Conservation (phyloP, 148 eudicot species). For the Oxyria digyna region DNA sequence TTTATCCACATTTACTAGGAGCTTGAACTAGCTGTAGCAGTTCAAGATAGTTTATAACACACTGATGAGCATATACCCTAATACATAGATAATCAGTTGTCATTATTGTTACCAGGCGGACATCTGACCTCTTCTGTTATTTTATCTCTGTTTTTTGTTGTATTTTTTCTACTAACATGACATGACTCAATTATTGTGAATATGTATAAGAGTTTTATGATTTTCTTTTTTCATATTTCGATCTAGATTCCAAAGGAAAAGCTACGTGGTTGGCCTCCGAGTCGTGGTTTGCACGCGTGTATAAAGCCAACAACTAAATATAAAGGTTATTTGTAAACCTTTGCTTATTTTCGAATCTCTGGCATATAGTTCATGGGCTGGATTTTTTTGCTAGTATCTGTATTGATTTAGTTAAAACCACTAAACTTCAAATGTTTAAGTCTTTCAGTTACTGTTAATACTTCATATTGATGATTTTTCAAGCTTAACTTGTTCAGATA, state of each 20-base stretch:
- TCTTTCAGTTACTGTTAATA: neutral
- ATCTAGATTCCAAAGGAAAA: constrained; percentile 31
- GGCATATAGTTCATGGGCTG: neutral
- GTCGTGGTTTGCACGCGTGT: constrained; percentile 47
- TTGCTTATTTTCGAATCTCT: no score
- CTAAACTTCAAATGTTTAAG: neutral
- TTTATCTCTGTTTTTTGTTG: neutral
- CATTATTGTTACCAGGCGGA: neutral
- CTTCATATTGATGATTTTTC: neutral
- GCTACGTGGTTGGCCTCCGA: constrained; percentile 37
- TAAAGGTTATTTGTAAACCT: constrained; percentile 33
- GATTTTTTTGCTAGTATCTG: neutral
- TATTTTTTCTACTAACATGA: neutral
- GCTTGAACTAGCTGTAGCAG: neutral
- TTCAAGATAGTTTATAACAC: neutral
- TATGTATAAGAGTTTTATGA: neutral
- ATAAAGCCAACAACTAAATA: constrained; percentile 51
- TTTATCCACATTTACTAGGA: neutral
- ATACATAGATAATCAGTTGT: neutral
- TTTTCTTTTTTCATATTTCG: neutral
- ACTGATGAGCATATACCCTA: neutral
- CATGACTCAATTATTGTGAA: neutral
- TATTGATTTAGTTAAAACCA: neutral
- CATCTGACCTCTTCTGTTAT: neutral
- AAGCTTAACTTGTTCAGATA: neutral